Conservation (phyloP, 441 rosid genomes). For the Erodium moschatum region DNA sequence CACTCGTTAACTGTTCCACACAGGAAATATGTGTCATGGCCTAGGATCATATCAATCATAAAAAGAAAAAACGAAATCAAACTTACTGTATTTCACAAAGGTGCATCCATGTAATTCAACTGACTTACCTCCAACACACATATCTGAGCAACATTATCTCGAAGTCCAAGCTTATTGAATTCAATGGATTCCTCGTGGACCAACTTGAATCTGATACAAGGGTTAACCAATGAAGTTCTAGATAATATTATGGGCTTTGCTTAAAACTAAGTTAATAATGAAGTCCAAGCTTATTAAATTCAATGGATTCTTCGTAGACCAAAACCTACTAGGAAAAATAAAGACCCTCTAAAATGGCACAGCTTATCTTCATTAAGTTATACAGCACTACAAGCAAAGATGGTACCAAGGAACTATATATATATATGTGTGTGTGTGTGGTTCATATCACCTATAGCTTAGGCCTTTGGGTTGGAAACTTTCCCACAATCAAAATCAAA, state of each 20-base stretch:
- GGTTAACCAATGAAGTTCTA: constrained; percentile 22
- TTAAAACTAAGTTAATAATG: constrained; percentile 9
- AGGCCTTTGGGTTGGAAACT: not conserved
- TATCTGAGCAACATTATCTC: constrained; percentile 97
- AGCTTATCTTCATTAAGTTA: not conserved
- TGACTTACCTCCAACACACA: constrained; percentile 76
- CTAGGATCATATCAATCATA: constrained; percentile 7
- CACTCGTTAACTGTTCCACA: constrained; percentile 35
- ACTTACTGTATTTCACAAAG: constrained; percentile 7
- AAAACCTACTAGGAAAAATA: constrained; percentile 18
- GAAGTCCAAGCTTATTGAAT: constrained; percentile 70
- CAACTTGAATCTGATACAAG: constrained; percentile 66
- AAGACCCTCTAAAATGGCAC: not conserved
- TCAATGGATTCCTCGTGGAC: constrained; percentile 71
- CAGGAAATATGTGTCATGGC: constrained; percentile 14
- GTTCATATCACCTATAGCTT: too few species aligned
- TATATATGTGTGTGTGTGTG: too few species aligned
- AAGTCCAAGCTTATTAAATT: constrained; percentile 69
- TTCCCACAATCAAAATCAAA: not conserved
- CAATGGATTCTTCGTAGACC: constrained; percentile 66
- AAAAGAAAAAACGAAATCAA: constrained; percentile 7
- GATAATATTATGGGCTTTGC: not conserved
- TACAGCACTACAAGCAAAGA: not conserved
- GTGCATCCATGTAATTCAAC: constrained; percentile 9
- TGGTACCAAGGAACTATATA: not conserved